Evolutionary conservation across 495 filamentous ascomycete species (phyloP), one percentile per base, ranked within the genome.

Genomic region (Neurospora terricola): DNA sequence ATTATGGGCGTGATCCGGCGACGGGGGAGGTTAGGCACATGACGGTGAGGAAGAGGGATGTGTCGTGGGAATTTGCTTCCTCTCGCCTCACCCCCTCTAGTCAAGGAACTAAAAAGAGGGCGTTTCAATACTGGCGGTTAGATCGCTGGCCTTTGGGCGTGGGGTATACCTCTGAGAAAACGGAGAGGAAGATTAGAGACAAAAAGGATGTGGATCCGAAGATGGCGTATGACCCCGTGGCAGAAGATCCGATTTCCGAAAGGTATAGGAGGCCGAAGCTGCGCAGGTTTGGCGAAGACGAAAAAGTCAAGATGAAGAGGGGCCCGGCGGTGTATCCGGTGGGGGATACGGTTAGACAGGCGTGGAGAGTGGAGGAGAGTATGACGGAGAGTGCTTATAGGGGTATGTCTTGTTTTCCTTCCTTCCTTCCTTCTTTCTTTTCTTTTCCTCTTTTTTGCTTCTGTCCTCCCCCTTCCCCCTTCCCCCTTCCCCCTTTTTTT

Each of bases 281-380:
- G 42, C 2, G 27, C 21, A 73, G 73, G 69, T 78, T 75, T 69
- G 70, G 69, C 4, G 59, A 76, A 11, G 76, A 78, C 3, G 69
- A 75, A 66, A 73, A 73, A 48, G 69, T 73, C 38, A 40, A 71
- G 68, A 76, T 43, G 27, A 39, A 74, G 9, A 38, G 9, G 0
- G 79, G 79, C 0, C 77, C 73, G 38, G 75, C 78, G 1, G 14
- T 73, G 9, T 80, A 71, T 38, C 76, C 76, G 8, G 38, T 78
- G 14, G 79, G 79, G 4, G 79, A 81, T 59, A 81, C 79, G 38
- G 38, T 39, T 23, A 12, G 39, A 48, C 78, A 81, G 74, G 30
- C 71, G 71, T 69, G 69, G 66, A 36, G 12, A 38, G 43, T 81
- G 10, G 71, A 76, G 72, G 54, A 71, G 37, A 37, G 73, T 2